Percentiles rank a stretch among this genome's conserved stretches.
Evolutionary conservation across 768 basidiomycete species (phyloP).

Genomic region (Tulasnella sp.): DNA sequence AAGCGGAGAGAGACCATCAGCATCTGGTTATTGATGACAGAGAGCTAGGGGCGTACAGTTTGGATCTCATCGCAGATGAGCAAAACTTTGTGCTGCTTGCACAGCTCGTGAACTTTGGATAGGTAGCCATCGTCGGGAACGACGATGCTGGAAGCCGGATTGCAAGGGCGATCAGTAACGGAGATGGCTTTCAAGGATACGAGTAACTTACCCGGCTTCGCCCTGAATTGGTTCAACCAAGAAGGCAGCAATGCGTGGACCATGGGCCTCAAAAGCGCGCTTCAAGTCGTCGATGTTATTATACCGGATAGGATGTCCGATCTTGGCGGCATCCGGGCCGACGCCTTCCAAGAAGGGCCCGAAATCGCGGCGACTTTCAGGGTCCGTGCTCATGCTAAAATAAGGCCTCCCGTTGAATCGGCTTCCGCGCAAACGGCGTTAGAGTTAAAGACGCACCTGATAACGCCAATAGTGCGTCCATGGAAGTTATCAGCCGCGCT

Average conservation of each 20-base stretch:
- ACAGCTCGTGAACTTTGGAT: conserved; percentile 67
- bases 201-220: conserved; percentile 79
- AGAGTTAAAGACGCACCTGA: conserved; percentile 52
- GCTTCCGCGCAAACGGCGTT: background rate
- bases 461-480: conserved; percentile 84
- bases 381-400: conserved; percentile 87
- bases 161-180: background rate
- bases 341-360: conserved; percentile 86
- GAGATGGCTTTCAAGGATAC: background rate
- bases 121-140: conserved; percentile 90
- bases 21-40: background rate
- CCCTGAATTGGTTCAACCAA: conserved; percentile 98
- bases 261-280: conserved; percentile 72
- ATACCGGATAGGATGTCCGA: conserved; percentile 65
- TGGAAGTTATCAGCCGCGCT: conserved; percentile 92
- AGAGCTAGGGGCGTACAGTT: conserved; percentile 53
- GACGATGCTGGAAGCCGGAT: conserved; percentile 60
- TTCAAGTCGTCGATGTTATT: conserved; percentile 80
- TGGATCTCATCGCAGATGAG: conserved; percentile 98
- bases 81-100: conserved; percentile 90
- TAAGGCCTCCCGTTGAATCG: conserved; percentile 29
- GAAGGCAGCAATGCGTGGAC: conserved; percentile 84
- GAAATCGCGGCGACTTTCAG: conserved; percentile 79
- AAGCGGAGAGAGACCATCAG: background rate
- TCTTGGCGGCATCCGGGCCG: conserved; percentile 62